phyloP scores from a whole-genome alignment of 345 rosid genomes.

The Limnanthes douglasii region DNA sequence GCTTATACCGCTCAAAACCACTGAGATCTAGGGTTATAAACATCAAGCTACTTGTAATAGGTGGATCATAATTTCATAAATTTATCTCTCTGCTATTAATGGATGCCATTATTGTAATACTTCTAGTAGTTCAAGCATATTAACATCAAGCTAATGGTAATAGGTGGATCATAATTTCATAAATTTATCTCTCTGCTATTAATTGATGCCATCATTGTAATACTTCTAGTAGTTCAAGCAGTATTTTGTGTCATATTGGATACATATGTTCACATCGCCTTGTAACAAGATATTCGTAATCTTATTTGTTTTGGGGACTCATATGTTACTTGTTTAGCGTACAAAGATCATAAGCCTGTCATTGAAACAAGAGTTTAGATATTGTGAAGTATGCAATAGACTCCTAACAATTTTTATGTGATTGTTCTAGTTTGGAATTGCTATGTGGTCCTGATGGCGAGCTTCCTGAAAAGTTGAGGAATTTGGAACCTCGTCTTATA shows the following conservation, averaged over 20 bases:
- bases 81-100: too few species aligned
- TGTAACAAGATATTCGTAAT: neutral
- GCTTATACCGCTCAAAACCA: neutral
- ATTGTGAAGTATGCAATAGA: neutral
- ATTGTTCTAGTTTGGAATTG: slow-evolving; percentile 59
- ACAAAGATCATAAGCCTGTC: neutral
- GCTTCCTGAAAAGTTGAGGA: slow-evolving; percentile 88
- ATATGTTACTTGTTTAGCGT: neutral
- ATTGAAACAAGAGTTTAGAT: neutral
- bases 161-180: too few species aligned
- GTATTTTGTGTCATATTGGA: neutral
- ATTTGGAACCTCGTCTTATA: slow-evolving; percentile 91
- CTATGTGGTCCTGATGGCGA: slow-evolving; percentile 97
- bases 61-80: too few species aligned
- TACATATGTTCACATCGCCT: neutral
- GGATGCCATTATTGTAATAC: too few species aligned
- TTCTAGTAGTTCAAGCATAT: too few species aligned
- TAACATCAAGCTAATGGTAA: too few species aligned
- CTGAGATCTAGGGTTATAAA: neutral
- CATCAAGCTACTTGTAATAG: neutral
- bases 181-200: too few species aligned
- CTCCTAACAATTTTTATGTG: slow-evolving; percentile 1
- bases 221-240: neutral
- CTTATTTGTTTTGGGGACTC: neutral
- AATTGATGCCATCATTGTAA: too few species aligned